phyloP scores from a whole-genome alignment of 345 rosid genomes.

The Bruguiera gymnorhiza region DNA sequence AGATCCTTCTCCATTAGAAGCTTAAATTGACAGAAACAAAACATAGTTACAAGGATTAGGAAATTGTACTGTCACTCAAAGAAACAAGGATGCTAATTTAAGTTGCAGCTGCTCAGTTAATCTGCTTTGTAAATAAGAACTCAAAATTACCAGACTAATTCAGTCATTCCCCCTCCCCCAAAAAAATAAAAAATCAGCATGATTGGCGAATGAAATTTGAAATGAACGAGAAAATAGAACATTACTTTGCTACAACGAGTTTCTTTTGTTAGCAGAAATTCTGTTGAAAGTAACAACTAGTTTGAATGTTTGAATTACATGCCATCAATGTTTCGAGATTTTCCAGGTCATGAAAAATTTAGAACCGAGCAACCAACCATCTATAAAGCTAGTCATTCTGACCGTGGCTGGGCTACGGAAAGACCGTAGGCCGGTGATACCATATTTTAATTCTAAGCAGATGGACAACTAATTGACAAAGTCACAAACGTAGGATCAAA shows the following conservation, averaged over 20 bases:
- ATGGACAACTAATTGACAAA: slow-evolving; percentile 11
- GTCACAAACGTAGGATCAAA: slow-evolving; percentile 2
- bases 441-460: slow-evolving; percentile 5
- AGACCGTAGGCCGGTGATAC: background rate
- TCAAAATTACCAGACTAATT: background rate
- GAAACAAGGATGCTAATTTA: no score
- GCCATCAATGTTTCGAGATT: background rate
- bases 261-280: background rate
- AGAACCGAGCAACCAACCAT: no score
- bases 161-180: background rate
- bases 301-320: background rate
- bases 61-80: background rate
- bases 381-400: background rate
- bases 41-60: slow-evolving; percentile 10
- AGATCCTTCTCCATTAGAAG: slow-evolving; percentile 40
- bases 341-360: background rate
- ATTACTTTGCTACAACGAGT: background rate
- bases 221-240: background rate
- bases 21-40: background rate
- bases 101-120: no score
- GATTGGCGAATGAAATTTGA: background rate
- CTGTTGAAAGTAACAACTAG: background rate
- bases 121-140: background rate
- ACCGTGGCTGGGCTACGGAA: background rate
- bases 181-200: background rate